phyloP scores from a whole-genome alignment of 1,284 basidiomycete species.

The Laetiporus sulphureus region DNA sequence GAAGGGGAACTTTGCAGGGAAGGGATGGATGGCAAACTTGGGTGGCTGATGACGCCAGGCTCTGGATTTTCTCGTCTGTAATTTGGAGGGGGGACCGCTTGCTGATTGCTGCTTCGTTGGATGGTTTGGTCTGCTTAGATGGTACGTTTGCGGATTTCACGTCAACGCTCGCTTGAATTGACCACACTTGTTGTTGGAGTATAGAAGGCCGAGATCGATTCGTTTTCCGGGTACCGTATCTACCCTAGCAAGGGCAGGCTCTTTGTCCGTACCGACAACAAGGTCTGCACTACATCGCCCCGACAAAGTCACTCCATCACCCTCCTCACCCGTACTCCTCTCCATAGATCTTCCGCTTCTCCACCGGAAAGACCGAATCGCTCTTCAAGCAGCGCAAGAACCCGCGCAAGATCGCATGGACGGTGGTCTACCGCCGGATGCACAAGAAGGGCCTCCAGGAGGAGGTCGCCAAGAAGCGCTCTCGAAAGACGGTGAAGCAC shows the following conservation, averaged over 20 bases:
- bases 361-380: conserved; percentile 86
- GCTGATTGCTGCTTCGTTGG: conserved; percentile 3
- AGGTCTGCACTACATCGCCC: conserved; percentile 47
- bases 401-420: conserved; percentile 99
- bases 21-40: conserved; percentile 36
- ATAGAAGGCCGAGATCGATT: conserved; percentile 96
- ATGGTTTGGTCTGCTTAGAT: conserved; percentile 31
- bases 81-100: neutral
- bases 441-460: conserved; percentile 99
- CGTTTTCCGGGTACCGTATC: conserved; percentile 93
- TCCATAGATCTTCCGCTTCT: conserved; percentile 87
- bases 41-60: conserved; percentile 33
- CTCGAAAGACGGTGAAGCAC: conserved; percentile 95
- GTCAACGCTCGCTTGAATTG: conserved; percentile 12
- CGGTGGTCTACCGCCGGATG: conserved; percentile 93
- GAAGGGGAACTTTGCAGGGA: conserved; percentile 17
- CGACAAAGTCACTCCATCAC: no score
- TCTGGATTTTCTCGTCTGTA: conserved; percentile 8
- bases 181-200: conserved; percentile 28
- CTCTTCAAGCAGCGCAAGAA: conserved; percentile 99
- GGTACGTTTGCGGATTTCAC: conserved; percentile 32
- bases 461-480: conserved; percentile 98
- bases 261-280: conserved; percentile 95
- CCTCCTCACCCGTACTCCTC: neutral
- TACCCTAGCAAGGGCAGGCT: conserved; percentile 95